Evolutionary conservation across 768 basidiomycete species (phyloP), one percentile per base, ranked within the genome.

Genomic region (Calocera viscosa): DNA sequence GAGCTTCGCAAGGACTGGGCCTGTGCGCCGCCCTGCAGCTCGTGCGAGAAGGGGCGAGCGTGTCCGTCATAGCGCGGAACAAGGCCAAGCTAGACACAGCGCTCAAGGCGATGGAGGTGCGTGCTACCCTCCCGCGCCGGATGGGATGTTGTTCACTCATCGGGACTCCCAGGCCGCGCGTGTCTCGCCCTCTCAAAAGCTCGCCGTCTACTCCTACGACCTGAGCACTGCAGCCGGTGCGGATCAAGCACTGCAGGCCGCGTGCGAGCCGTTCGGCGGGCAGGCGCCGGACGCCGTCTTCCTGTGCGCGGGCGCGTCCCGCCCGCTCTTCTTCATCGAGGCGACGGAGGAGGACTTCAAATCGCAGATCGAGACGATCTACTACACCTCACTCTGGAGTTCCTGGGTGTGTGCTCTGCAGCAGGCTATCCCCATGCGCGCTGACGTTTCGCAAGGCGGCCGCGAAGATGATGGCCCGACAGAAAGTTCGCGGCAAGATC

Each of bases 291-390:
- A 94, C 65, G 85, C 86, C 1, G 75, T 91, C 28, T 88, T 94
- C 73, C 76, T 85, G 10, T 93, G 91, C 70, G 93, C 93, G 0
- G 94, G 94, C 14, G 79, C 78, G 41, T 73, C 86, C 0, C 80
- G 79, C 28, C 93, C 94, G 0, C 82, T 82, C 69, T 90, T 87
- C 75, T 87, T 91, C 71, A 76, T 91, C 26, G 90, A 93, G 60
- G 80, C 84, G 79, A 77, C 77, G 0, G 84, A 86, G 67, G 80
- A 80, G 49, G 82, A 86, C 33, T 70, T 94, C 65, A 76, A 77
- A 64, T 67, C 76, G n/a, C 83, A 83, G n/a, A 82, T 86, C 81
- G 78, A 82, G 43, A 78, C 79, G 40, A 79, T 80, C 10, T 88
- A 82, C 72, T 83, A 81, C 80, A 78, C 84, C 2, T 80, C 83